These are phyloP conservation scores for Pseudocohnilembus persalinus DNA, from an alignment of 169 alveolate genomes.

Conservation along the genomic window DNA sequence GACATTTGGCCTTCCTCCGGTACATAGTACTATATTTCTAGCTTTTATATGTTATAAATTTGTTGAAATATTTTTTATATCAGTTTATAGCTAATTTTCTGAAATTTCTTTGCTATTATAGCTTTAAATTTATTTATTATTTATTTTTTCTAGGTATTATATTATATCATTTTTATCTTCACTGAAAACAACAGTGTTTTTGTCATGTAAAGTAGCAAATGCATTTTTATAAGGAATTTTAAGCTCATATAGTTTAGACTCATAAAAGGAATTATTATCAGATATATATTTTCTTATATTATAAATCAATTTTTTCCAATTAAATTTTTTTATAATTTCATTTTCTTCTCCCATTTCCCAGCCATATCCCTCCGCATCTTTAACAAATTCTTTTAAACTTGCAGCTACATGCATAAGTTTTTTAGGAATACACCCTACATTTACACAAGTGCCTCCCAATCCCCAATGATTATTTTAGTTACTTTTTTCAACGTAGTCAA, in stretches of 20 bases:
- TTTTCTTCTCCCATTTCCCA: conserved; percentile 31
- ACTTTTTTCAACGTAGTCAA: conserved; percentile 63
- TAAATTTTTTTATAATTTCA: conserved; percentile 11
- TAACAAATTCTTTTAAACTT: conserved; percentile 45
- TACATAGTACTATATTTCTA: conserved; percentile 80
- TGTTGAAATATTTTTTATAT: conserved; percentile 15
- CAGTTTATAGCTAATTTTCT: conserved; percentile 21
- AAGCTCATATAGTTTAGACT: conserved; percentile 28
- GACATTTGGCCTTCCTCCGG: conserved; percentile 86
- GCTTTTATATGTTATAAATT: conserved; percentile 53
- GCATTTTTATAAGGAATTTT: conserved; percentile 43
- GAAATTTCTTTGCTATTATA: conserved; percentile 33
- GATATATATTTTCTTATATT: conserved; percentile 44
- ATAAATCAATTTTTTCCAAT: conserved; percentile 47
- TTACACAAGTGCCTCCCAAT: conserved; percentile 44
- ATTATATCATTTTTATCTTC: not conserved
- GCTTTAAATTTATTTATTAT: conserved; percentile 33
- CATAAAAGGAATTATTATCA: conserved; percentile 45
- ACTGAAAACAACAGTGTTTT: conserved; percentile 4
- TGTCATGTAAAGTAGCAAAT: conserved; percentile 14
- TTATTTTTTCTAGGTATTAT: conserved; percentile 7
- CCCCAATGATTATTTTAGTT: not conserved
- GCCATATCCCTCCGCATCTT: conserved; percentile 47
- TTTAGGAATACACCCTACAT: conserved; percentile 85
- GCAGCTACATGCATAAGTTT: conserved; percentile 79